A percentile compares a stretch with the other conserved stretches of the same genome.
phyloP scores from a whole-genome alignment of 352 stramenopile species.

The Phytophthora pluvialis region DNA sequence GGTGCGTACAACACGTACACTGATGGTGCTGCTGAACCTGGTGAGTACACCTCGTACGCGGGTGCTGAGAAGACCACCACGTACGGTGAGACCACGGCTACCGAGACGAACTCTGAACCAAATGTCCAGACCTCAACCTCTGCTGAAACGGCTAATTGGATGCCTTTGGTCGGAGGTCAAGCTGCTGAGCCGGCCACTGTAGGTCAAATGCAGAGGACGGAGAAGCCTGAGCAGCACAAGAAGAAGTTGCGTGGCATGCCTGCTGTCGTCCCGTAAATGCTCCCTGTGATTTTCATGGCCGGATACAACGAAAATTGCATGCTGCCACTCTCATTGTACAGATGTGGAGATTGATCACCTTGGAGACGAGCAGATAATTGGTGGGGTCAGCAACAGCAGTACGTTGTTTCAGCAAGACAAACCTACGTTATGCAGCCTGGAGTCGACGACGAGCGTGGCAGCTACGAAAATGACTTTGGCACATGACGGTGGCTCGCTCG shows the following conservation, averaged over 20 bases:
- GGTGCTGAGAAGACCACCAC: conserved; percentile 3
- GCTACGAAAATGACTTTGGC: neutral
- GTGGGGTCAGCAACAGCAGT: no score
- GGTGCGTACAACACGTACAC: conserved; percentile 12
- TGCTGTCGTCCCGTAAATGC: neutral
- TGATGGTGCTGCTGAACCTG: neutral
- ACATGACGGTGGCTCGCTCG: neutral
- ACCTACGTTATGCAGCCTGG: no score
- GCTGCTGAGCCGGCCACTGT: neutral
- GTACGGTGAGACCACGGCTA: neutral
- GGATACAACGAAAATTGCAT: neutral
- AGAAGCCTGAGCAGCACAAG: neutral
- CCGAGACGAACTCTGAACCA: neutral
- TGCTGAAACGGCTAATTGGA: neutral
- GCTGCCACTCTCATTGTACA: neutral
- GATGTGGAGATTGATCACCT: neutral
- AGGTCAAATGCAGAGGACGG: neutral
- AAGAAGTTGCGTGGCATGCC: neutral
- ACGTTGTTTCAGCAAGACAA: no score
- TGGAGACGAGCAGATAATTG: no score
- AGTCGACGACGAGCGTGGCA: neutral
- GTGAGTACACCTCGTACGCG: conserved; percentile 11
- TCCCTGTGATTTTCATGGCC: neutral
- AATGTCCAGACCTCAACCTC: no score
- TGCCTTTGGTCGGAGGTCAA: neutral